Conservation (phyloP, 1,284 basidiomycete genomes). For the Naganishia albida region DNA sequence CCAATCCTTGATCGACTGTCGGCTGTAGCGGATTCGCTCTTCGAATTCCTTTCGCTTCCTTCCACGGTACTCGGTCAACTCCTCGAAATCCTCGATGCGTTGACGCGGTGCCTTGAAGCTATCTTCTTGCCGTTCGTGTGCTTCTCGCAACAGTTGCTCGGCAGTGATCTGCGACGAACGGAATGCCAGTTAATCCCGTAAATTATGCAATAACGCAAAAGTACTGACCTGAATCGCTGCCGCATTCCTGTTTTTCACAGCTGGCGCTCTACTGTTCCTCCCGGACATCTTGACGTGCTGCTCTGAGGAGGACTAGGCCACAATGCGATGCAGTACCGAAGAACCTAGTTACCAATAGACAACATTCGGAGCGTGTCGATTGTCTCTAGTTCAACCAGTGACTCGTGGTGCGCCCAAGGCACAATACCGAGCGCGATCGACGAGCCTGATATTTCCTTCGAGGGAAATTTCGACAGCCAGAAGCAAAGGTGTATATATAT, state of each 20-base stretch:
- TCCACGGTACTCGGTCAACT: slow-evolving; percentile 92
- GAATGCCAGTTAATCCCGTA: neutral
- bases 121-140: slow-evolving; percentile 94
- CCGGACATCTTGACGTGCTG: neutral
- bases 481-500: neutral
- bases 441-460: slow-evolving; percentile 24
- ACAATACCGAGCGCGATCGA: slow-evolving; percentile 4
- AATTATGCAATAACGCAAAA: neutral
- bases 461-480: slow-evolving; percentile 1
- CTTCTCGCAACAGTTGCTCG: slow-evolving; percentile 95
- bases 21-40: slow-evolving; percentile 85
- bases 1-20: slow-evolving; percentile 61
- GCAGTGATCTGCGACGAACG: slow-evolving; percentile 75
- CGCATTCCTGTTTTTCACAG: slow-evolving; percentile 34
- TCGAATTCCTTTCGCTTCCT: slow-evolving; percentile 96
- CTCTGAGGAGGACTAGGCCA: neutral
- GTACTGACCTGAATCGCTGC: slow-evolving; percentile 31
- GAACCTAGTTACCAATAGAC: no score
- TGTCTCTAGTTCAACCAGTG: no score
- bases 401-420: slow-evolving; percentile 3
- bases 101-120: slow-evolving; percentile 89
- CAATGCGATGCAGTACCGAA: no score
- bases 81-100: slow-evolving; percentile 94
- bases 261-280: slow-evolving; percentile 29
- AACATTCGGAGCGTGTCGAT: no score